A percentile compares a stretch with the other conserved stretches of the same genome.
phyloP scores from a whole-genome alignment of 345 rosid species.

The Gossypium ekmanianum region DNA sequence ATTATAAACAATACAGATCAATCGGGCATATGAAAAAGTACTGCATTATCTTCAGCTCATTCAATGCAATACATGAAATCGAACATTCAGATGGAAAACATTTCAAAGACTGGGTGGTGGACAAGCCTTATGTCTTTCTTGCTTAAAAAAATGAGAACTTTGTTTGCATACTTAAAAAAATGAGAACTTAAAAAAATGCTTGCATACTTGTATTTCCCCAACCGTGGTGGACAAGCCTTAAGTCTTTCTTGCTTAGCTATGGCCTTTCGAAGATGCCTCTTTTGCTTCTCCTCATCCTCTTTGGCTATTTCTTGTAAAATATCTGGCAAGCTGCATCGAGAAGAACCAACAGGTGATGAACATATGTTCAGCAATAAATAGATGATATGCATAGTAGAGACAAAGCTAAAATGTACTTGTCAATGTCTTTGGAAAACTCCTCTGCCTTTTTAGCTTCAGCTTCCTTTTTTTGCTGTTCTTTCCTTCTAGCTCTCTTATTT shows the following conservation, averaged over 20 bases:
- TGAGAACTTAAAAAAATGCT: background rate
- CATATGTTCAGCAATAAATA: background rate
- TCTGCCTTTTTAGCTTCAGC: constrained; percentile 46
- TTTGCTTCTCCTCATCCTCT: constrained; percentile 78
- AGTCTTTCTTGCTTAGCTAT: constrained; percentile 73
- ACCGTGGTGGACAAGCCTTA: constrained; percentile 73
- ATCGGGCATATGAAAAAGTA: background rate
- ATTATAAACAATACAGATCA: background rate
- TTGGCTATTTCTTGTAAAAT: constrained; percentile 72
- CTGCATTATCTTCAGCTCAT: background rate
- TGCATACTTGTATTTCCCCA: constrained; percentile 91
- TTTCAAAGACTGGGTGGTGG: background rate
- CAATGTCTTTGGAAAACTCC: constrained; percentile 61
- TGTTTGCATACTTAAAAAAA: no score
- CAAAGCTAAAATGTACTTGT: constrained; percentile 35
- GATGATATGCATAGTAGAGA: background rate
- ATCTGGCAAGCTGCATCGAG: constrained; percentile 50
- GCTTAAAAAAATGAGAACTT: no score
- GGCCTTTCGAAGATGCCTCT: constrained; percentile 43
- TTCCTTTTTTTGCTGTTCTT: constrained; percentile 46
- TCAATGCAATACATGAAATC: background rate
- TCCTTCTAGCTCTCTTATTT: constrained; percentile 70
- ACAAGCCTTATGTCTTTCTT: no score
- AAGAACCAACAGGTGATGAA: constrained; percentile 18
- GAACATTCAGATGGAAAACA: background rate